Evolutionary conservation across 1,139 yeast species (phyloP).

Genomic region (Debaryomyces singareniensis): DNA sequence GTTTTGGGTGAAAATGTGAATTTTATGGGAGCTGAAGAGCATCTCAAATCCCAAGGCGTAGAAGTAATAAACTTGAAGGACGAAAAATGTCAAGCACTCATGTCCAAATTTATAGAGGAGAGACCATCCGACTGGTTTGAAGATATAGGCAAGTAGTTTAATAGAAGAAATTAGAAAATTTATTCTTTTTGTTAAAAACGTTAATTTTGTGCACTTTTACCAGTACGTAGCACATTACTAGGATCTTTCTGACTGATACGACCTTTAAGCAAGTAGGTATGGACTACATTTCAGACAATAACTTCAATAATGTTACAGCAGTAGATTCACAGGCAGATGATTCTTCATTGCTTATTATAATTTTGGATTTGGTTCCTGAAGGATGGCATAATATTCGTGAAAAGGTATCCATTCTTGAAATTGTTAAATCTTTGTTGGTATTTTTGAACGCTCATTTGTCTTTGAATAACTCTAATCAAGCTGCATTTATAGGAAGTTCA

Average conservation of each 20-base stretch:
- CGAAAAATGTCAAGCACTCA: slow-evolving; percentile 62
- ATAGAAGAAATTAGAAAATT: too few species aligned
- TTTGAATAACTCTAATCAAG: slow-evolving; percentile 76
- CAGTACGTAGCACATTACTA: too few species aligned
- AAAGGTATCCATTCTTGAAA: slow-evolving; percentile 44
- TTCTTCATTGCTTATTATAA: slow-evolving; percentile 75
- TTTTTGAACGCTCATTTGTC: slow-evolving; percentile 84
- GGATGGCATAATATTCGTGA: slow-evolving; percentile 61
- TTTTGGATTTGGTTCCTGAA: slow-evolving; percentile 71
- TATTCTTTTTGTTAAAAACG: too few species aligned
- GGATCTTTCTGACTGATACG: too few species aligned
- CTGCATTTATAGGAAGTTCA: slow-evolving; percentile 76
- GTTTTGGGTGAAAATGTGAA: slow-evolving; percentile 85
- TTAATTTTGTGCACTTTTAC: too few species aligned
- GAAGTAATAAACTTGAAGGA: slow-evolving; percentile 67
- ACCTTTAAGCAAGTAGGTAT: too few species aligned
- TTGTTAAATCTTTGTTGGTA: slow-evolving; percentile 57
- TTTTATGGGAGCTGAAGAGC: slow-evolving; percentile 73
- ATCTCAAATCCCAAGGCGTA: slow-evolving; percentile 58
- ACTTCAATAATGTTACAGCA: slow-evolving; percentile 42
- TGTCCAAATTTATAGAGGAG: slow-evolving; percentile 71
- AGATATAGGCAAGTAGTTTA: slow-evolving; percentile 64
- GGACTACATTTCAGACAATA: slow-evolving; percentile 74
- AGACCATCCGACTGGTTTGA: slow-evolving; percentile 83
- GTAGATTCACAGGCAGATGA: slow-evolving; percentile 44